These are phyloP conservation scores for Cardamine resedifolia DNA, from an alignment of 345 rosid genomes.

Conservation along the genomic window DNA sequence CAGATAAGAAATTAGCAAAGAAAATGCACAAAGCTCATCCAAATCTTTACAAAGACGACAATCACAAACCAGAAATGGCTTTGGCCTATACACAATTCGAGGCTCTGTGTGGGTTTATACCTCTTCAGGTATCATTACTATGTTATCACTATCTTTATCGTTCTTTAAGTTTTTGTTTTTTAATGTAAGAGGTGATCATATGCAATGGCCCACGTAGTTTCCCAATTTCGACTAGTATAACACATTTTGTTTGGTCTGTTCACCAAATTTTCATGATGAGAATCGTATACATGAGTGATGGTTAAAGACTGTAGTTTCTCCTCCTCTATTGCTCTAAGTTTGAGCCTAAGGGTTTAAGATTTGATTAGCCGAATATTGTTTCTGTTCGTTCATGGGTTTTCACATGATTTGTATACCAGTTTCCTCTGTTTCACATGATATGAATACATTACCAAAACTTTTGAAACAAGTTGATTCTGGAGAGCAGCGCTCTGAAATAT, in stretches of 20 bases:
- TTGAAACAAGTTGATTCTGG: not conserved
- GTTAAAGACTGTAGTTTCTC: not conserved
- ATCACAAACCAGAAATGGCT: conserved; percentile 99
- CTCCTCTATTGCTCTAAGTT: not conserved
- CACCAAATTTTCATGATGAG: not conserved
- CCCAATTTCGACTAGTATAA: not conserved
- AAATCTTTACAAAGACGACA: conserved; percentile 73
- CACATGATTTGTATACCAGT: not conserved
- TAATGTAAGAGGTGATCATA: not conserved
- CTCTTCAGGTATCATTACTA: conserved; percentile 54
- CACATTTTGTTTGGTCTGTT: not conserved
- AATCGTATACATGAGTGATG: conserved; percentile 4
- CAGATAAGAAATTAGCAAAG: conserved; percentile 79
- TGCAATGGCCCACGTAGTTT: conserved; percentile 21
- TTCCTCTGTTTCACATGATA: not conserved
- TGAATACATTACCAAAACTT: not conserved
- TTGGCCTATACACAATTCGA: conserved; percentile 89
- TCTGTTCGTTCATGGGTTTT: not conserved
- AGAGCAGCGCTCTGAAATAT: not conserved
- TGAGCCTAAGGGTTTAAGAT: not conserved
- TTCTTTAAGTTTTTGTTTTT: not conserved
- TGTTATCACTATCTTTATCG: not conserved
- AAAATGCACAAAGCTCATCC: conserved; percentile 75
- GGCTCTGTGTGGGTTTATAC: conserved; percentile 88
- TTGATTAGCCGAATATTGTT: not conserved